phyloP scores from a whole-genome alignment of 1,284 basidiomycete genomes.

The Sanghuangporus baumii region DNA sequence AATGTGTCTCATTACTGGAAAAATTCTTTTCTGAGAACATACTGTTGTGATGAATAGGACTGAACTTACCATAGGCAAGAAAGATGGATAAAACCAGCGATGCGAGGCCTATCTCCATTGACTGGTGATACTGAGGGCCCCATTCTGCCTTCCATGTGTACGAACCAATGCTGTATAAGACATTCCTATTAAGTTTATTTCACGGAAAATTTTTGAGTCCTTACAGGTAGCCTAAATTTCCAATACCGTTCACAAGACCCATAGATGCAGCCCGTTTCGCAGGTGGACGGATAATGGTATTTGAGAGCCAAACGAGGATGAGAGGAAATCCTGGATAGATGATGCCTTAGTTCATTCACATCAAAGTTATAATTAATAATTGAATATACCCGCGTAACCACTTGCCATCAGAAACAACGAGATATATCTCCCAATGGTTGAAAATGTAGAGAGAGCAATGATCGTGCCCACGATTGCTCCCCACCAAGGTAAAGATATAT shows the following conservation, averaged over 20 bases:
- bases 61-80: constrained; percentile 19
- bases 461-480: constrained; percentile 23
- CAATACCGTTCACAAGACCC: constrained; percentile 22
- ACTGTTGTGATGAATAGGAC: constrained; percentile 17
- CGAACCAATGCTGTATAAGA: constrained; percentile 18
- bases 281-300: constrained; percentile 25
- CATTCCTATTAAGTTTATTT: not conserved
- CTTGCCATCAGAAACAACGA: constrained; percentile 24
- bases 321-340: constrained; percentile 37
- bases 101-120: constrained; percentile 20
- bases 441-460: constrained; percentile 23
- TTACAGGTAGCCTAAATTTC: constrained; percentile 20
- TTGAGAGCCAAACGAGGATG: constrained; percentile 28
- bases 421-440: constrained; percentile 24
- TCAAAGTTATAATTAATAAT: not conserved
- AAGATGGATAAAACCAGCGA: constrained; percentile 9
- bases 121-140: constrained; percentile 21
- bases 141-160: constrained; percentile 23
- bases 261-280: constrained; percentile 25
- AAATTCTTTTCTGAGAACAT: not conserved
- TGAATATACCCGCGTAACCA: constrained; percentile 17
- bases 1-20: constrained; percentile 19
- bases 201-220: not conserved
- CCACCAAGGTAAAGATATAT: constrained; percentile 25
- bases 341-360: constrained; percentile 10